Evolutionary conservation across 2,329 filamentous ascomycete species (phyloP), one percentile per base, ranked within the genome.

Genomic region (Lecanicillium sp.): DNA sequence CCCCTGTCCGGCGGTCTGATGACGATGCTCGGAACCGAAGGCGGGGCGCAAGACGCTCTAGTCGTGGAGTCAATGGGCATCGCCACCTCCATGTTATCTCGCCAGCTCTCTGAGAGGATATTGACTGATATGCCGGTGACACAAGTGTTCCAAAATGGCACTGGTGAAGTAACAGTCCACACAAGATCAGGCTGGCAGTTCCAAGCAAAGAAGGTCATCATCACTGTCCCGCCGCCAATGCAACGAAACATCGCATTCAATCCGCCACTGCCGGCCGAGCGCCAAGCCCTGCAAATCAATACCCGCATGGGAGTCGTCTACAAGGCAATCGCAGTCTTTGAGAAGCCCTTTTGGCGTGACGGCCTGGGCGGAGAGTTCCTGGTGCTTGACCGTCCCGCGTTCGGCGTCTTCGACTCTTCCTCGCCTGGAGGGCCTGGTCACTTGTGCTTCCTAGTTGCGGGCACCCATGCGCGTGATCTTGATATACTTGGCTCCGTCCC

Each of bases 281-380:
- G 33, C 17, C 17, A 22, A 12, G 33, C 33, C 4, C 18, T 35
- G 17, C 17, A 22, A 22, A 9, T 22, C 4, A 35, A 35, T 14
- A 20, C 19, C n/a, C 33, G 19, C 4, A 35, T 35, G 33, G 33
- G 33, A 9, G n/a, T 35, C 17, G 33, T 35, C 7, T 35, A 22
- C n/a, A 35, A 35, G 17, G 4, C 33, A 13, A 10, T 35, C 15
- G 33, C 33, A 17, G 17, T 35, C 4, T 35, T 22, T 25, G 33
- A 35, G 4, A 11, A 35, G 33, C 33, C 33, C 7, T 35, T 35
- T 25, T 35, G 33, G 33, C 33, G 33, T 15, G 9, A 35, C 8
- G 33, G 33, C 5, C n/a, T 35, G n/a, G 33, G 33, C 12, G 33
- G 17, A 25, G 33, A 35, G 19, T 22, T 35, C 14, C 17, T 35